Evolutionary conservation across 2,329 filamentous ascomycete species (phyloP).

Genomic region (Xylariaceae sp.): DNA sequence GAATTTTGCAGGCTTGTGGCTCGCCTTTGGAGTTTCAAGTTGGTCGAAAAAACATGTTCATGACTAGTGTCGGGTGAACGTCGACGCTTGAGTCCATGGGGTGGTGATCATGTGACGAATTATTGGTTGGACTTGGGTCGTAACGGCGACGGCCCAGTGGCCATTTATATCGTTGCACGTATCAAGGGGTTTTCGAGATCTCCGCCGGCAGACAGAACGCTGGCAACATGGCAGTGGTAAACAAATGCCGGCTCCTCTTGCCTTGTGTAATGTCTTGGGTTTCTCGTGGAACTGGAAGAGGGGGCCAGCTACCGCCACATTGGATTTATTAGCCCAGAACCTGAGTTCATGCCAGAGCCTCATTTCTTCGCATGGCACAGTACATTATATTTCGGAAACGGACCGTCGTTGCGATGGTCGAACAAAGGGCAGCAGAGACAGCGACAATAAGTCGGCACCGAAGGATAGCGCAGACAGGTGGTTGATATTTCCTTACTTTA

Average conservation of each 20-base stretch:
- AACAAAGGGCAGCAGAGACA: too few relatives aligned
- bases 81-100: neutral
- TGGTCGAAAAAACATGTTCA: neutral
- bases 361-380: neutral
- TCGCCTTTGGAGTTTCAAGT: neutral
- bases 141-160: neutral
- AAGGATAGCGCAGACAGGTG: too few relatives aligned
- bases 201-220: neutral
- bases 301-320: neutral
- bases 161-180: conserved; percentile 9
- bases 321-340: neutral
- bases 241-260: neutral
- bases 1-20: conserved; percentile 4
- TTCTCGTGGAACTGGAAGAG: neutral
- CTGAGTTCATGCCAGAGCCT: neutral
- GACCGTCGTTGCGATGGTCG: too few relatives aligned
- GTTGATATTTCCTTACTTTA: too few relatives aligned
- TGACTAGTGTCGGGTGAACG: conserved; percentile 1
- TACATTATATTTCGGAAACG: neutral
- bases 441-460: too few relatives aligned
- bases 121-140: conserved; percentile 8
- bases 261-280: neutral
- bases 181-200: neutral
- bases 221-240: neutral
- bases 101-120: conserved; percentile 13